Conservation (phyloP, 2,329 filamentous ascomycete species). For the Fusarium sp. region DNA sequence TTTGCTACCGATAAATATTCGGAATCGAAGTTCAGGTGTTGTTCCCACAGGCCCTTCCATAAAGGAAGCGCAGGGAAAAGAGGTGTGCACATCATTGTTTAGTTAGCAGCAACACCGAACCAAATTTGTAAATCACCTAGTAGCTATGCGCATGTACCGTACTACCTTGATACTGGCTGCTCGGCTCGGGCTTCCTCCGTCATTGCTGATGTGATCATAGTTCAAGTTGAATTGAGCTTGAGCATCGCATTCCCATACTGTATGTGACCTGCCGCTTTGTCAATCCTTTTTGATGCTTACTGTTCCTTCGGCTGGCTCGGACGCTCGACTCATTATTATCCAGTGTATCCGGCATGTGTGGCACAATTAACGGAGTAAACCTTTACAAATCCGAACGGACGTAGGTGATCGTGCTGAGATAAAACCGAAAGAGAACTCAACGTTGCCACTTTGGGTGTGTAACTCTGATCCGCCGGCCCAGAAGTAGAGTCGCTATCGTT, state of each 20-base stretch:
- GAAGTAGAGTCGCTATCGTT: conserved; percentile 10
- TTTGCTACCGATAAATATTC: conserved; percentile 20
- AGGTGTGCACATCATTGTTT: conserved; percentile 4
- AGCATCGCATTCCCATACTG: conserved; percentile 1
- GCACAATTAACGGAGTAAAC: not conserved
- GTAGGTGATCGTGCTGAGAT: not conserved
- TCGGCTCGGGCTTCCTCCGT: conserved; percentile 34
- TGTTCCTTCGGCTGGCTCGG: conserved; percentile 28
- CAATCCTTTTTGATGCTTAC: conserved; percentile 17
- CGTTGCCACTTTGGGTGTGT: conserved; percentile 2
- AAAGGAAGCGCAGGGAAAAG: not conserved
- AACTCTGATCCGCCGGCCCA: conserved; percentile 7
- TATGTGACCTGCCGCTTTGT: conserved; percentile 3
- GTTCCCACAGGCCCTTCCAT: conserved; percentile 2
- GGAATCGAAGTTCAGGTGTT: conserved; percentile 11
- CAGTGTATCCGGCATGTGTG: not conserved
- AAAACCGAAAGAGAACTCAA: conserved; percentile 1
- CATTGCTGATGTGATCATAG: conserved; percentile 44
- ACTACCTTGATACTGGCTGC: conserved; percentile 22
- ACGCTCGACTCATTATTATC: conserved; percentile 1
- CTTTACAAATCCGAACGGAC: conserved; percentile 12
- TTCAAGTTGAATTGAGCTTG: conserved; percentile 1
- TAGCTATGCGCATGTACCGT: conserved; percentile 19
- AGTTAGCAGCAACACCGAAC: conserved; percentile 7
- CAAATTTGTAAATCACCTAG: conserved; percentile 7